A percentile compares a stretch with the other conserved stretches of the same genome.
These are phyloP conservation scores for Heterococcus sp. DNA, from an alignment of 108 stramenopile genomes.

Conservation along the genomic window DNA sequence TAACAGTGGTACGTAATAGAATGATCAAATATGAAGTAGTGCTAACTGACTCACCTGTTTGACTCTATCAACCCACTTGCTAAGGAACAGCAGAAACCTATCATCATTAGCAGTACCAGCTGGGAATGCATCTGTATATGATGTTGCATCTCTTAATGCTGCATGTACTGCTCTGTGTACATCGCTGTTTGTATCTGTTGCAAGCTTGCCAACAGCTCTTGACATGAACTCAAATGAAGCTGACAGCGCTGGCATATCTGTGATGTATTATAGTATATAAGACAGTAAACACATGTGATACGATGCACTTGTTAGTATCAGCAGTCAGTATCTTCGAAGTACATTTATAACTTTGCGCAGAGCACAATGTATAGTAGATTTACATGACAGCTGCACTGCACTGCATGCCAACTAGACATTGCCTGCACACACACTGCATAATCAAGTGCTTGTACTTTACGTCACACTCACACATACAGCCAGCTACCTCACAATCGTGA, in stretches of 20 bases:
- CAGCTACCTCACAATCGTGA: too few relatives aligned
- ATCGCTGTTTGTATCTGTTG: neutral
- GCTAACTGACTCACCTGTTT: neutral
- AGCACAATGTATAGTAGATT: conserved; percentile 9
- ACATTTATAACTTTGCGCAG: conserved; percentile 10
- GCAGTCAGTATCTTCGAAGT: too few relatives aligned
- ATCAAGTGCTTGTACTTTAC: too few relatives aligned
- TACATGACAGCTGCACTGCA: conserved; percentile 6
- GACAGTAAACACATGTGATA: too few relatives aligned
- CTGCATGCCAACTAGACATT: conserved; percentile 7
- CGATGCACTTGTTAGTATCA: too few relatives aligned
- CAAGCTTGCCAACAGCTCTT: conserved; percentile 8
- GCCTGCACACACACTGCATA: too few relatives aligned
- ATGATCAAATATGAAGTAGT: neutral
- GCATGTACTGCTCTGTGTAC: neutral
- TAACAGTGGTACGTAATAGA: too few relatives aligned
- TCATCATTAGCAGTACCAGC: neutral
- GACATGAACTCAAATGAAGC: conserved; percentile 23
- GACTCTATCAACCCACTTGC: conserved; percentile 30
- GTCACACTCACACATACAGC: too few relatives aligned
- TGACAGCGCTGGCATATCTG: conserved; percentile 25
- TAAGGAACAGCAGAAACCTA: conserved; percentile 14
- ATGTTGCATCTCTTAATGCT: conserved; percentile 6
- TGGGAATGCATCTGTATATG: neutral
- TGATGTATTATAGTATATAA: neutral